A percentile compares a stretch with the other conserved stretches of the same genome.
These are phyloP conservation scores for Ustilago esculenta DNA, from an alignment of 1,284 basidiomycete species.

Conservation along the genomic window DNA sequence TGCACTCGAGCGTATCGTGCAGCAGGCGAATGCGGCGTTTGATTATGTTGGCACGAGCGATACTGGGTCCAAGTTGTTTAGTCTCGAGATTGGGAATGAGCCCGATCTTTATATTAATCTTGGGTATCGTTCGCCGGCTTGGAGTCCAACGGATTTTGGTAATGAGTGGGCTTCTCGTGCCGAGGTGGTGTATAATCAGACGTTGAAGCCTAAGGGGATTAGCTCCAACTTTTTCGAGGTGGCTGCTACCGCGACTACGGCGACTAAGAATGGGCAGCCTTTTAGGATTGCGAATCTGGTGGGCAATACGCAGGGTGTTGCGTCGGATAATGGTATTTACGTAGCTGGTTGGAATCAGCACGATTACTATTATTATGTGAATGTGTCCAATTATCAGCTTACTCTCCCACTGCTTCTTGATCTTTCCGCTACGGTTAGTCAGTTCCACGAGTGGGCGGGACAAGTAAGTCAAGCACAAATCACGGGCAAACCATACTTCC, in stretches of 20 bases:
- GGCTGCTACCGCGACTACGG: conserved; percentile 56
- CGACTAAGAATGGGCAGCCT: conserved; percentile 45
- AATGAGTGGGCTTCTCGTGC: conserved; percentile 46
- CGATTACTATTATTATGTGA: conserved; percentile 59
- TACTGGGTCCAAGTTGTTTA: conserved; percentile 38
- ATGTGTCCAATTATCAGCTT: conserved; percentile 41
- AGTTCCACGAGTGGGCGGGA: conserved; percentile 49
- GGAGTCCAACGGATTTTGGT: conserved; percentile 41
- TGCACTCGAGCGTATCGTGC: conserved; percentile 27
- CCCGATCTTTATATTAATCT: conserved; percentile 53
- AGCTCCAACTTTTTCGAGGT: conserved; percentile 54
- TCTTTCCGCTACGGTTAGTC: conserved; percentile 35
- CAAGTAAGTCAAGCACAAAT: conserved; percentile 43
- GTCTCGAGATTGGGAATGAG: conserved; percentile 59
- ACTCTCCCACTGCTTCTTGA: conserved; percentile 44
- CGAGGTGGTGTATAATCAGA: conserved; percentile 38
- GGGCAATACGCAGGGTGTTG: conserved; percentile 44
- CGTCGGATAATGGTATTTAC: conserved; percentile 53
- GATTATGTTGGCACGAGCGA: conserved; percentile 18
- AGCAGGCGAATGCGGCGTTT: conserved; percentile 41
- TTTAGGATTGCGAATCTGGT: conserved; percentile 54
- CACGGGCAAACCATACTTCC: conserved; percentile 58
- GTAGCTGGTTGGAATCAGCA: conserved; percentile 61
- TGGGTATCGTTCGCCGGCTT: conserved; percentile 36
- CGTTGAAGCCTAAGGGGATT: conserved; percentile 31